Evolutionary conservation across 306 rosid genomes (phyloP).

Genomic region (Neltuma alba): DNA sequence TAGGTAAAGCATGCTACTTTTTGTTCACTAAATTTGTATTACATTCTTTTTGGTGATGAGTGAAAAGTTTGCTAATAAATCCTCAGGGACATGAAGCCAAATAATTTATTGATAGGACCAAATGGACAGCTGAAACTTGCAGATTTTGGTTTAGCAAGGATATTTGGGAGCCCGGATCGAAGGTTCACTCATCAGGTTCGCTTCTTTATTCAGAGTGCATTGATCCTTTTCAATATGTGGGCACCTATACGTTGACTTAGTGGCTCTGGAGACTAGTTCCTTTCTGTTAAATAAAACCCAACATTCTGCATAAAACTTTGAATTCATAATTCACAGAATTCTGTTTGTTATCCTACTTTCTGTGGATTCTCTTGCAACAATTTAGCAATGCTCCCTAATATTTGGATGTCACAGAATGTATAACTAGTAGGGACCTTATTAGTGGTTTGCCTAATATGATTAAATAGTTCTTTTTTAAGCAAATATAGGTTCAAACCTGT

Average conservation of each 20-base stretch:
- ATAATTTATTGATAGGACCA: constrained; percentile 91
- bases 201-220: constrained; percentile 35
- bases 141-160: constrained; percentile 96
- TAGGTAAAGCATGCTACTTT: constrained; percentile 52
- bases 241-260: constrained; percentile 9
- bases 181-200: constrained; percentile 94
- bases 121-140: constrained; percentile 97
- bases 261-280: constrained; percentile 19
- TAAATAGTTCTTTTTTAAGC: neutral
- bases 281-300: constrained; percentile 29
- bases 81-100: constrained; percentile 98
- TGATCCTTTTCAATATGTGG: constrained; percentile 5
- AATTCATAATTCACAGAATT: neutral
- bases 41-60: constrained; percentile 27
- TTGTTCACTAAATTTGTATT: constrained; percentile 5
- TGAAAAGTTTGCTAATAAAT: constrained; percentile 33
- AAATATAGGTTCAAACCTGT: neutral
- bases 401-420: constrained; percentile 21
- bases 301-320: constrained; percentile 7
- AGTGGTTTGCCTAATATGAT: constrained; percentile 19
- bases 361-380: neutral
- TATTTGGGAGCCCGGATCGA: constrained; percentile 97
- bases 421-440: constrained; percentile 1
- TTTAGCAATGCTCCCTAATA: constrained; percentile 2
- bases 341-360: constrained; percentile 7